Evolutionary conservation across 1,284 basidiomycete species (phyloP), one percentile per base, ranked within the genome.

Genomic region (Fomitopsis pinicola): DNA sequence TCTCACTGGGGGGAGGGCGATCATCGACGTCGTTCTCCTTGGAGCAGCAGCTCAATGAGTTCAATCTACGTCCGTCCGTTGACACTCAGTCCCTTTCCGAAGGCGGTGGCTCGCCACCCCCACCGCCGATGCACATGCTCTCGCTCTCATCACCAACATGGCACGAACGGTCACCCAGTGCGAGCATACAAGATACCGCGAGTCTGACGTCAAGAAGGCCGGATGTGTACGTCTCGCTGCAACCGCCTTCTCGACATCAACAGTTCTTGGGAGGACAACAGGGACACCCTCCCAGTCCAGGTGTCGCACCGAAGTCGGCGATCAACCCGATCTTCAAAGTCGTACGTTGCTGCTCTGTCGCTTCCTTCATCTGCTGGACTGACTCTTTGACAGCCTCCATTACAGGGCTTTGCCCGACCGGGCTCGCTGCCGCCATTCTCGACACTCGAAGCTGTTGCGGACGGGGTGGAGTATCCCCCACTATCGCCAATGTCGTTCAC

Each of bases 301-400:
- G 80, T 57, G 76, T 79, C 45, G 83, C 82, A 64, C 77, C 86
- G 30, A 86, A 87, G 72, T 83, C 86, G 57, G 82, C 81, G 42
- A 92, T 94, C 71, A 94, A 95, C 75, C 92, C 92, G 42, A 94
- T 94, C 76, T 95, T 95, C 81, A 88, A 91, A 83, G 92, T 95
- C 75, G 92, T 94, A 76, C 82, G 92, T 79, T n/a, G 10, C 42
- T 12, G 55, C 26, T 5, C n/a, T 62, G 66, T 64, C 9, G 40
- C 28, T 59, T 15, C 53, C 8, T 3, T 42, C 12, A 10, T 58
- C 56, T 54, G 57, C 44, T 62, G 62, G 58, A 71, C 59, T 59
- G 55, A 62, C 59, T 38, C 63, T 63, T 50, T 71, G 65, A 38
- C 72, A 87, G 85, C 80, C 82, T 62, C 82, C 84, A 71, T 69